Conservation (phyloP, 31 red algal species). For the Odonthalia washingtoniensis region DNA sequence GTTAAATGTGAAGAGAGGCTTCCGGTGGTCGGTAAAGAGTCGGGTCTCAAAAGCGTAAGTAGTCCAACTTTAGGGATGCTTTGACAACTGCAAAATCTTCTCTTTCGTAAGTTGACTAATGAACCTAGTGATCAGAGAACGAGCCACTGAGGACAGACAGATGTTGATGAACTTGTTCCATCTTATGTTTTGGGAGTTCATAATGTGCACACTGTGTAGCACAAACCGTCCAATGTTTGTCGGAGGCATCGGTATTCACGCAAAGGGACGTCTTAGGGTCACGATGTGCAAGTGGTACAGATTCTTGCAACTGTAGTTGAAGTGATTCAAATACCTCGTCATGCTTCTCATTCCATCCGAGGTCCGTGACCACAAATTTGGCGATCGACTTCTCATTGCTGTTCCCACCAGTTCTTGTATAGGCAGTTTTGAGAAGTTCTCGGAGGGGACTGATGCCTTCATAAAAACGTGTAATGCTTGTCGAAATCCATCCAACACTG, state of each 20-base stretch:
- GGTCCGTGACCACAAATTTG: neutral
- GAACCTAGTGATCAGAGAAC: neutral
- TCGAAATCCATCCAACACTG: slow-evolving; percentile 15
- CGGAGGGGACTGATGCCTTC: slow-evolving; percentile 18
- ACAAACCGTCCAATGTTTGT: slow-evolving; percentile 35
- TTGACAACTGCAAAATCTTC: slow-evolving; percentile 32
- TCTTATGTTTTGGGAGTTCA: neutral
- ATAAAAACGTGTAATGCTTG: slow-evolving; percentile 42
- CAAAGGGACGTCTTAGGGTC: slow-evolving; percentile 2
- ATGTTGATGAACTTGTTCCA: slow-evolving; percentile 30
- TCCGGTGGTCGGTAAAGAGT: slow-evolving; percentile 52
- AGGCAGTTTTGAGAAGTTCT: slow-evolving; percentile 47
- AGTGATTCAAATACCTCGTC: neutral
- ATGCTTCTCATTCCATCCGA: slow-evolving; percentile 12
- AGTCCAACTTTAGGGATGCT: slow-evolving; percentile 42
- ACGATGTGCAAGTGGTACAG: slow-evolving; percentile 33
- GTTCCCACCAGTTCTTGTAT: no score
- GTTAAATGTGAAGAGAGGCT: slow-evolving; percentile 32
- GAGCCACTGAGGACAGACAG: neutral
- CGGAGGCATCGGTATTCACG: slow-evolving; percentile 42
- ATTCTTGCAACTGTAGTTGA: slow-evolving; percentile 30
- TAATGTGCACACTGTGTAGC: slow-evolving; percentile 12
- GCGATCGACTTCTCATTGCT: slow-evolving; percentile 20
- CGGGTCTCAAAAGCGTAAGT: slow-evolving; percentile 24
- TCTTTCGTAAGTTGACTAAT: slow-evolving; percentile 44